Evolutionary conservation across 2,329 filamentous ascomycete genomes (phyloP), one percentile per base, ranked within the genome.

Genomic region (Fusarium globosum): DNA sequence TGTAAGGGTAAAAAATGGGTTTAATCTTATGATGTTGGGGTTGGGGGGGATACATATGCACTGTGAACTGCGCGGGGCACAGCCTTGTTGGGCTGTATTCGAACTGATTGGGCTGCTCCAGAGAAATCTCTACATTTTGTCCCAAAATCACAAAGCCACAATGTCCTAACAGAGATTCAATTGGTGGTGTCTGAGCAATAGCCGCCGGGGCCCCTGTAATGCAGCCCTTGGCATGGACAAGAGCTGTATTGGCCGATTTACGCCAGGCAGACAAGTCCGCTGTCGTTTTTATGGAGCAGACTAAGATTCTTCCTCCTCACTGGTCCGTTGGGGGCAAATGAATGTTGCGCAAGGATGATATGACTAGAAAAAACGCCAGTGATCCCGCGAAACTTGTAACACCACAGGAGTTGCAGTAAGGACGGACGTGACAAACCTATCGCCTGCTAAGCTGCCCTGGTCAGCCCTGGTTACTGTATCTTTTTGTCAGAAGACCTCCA

Each of bases 251-350:
- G 7, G 7, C 11, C 45, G 20, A n/a, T 30, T 30, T 30, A 14
- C 14, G 20, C 26, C 4, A 15, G 26, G 45, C 26, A 48, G 26
- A 48, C 14, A 30, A 48, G 26, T 20, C 45, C 4, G 9, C 13
- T 5, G 7, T 21, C 18, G 12, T 11, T 48, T 28, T 16, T 12
- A 4, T 7, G 8, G 5, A 7, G 45, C 26, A 11, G 4, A 15
- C 9, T 9, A 16, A 21, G 13, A 0, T 1, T 21, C 4, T 8
- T 48, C 14, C 14, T 16, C 45, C 2, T 14, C 2, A 6, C 21
- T 2, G 10, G 26, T 10, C 10, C 30, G 21, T 48, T 30, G 26
- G 4, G n/a, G 16, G 4, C 2, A 4, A 16, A n/a, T 2, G 4
- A 10, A 7, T 15, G 11, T n/a, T 6, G 10, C 4, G 3, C 20